phyloP scores from a whole-genome alignment of 1,284 basidiomycete genomes.

The Tetrapyrgos nigripes region DNA sequence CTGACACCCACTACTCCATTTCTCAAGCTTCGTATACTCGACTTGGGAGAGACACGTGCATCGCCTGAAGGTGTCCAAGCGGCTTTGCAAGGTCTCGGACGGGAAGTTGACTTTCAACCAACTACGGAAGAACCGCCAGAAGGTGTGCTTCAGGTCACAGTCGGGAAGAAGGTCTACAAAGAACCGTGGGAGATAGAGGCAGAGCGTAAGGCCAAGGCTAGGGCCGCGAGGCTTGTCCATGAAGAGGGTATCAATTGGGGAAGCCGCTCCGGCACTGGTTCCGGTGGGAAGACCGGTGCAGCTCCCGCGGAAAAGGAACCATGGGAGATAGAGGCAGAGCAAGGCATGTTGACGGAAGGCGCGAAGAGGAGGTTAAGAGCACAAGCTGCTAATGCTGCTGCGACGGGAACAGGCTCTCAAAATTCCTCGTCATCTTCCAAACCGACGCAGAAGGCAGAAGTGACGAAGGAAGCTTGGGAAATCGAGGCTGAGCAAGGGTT shows the following conservation, averaged over 20 bases:
- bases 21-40: constrained; percentile 57
- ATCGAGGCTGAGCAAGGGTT: constrained; percentile 77
- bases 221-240: constrained; percentile 32
- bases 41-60: constrained; percentile 69
- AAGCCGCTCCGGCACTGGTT: not conserved
- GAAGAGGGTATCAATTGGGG: constrained; percentile 12
- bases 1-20: constrained; percentile 51
- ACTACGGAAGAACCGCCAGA: constrained; percentile 57
- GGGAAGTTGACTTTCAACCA: constrained; percentile 59
- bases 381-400: constrained; percentile 23
- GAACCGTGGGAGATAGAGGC: constrained; percentile 81
- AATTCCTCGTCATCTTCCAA: constrained; percentile 14
- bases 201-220: constrained; percentile 56
- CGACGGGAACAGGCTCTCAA: constrained; percentile 5
- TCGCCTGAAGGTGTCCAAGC: constrained; percentile 50
- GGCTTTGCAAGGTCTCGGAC: constrained; percentile 52
- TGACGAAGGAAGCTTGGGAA: constrained; percentile 76
- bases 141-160: constrained; percentile 59
- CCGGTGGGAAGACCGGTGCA: not conserved
- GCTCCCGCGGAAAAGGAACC: constrained; percentile 12
- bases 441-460: constrained; percentile 34
- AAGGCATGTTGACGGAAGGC: constrained; percentile 23
- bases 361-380: constrained; percentile 22
- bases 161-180: constrained; percentile 72
- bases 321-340: constrained; percentile 25